Conservation (phyloP, 345 rosid species). For the Melaleuca alternifolia region DNA sequence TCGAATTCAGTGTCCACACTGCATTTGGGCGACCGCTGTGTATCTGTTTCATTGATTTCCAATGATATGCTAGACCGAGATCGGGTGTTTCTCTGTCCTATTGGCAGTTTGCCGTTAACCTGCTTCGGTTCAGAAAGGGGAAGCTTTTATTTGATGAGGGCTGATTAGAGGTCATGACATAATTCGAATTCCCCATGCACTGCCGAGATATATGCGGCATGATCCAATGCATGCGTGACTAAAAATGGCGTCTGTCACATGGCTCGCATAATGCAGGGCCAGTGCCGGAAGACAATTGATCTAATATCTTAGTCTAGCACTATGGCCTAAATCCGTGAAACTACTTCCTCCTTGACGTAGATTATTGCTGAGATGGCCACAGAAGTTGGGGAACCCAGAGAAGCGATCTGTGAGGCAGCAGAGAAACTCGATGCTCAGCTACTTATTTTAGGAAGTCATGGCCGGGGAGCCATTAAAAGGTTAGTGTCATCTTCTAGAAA, state of each 20-base stretch:
- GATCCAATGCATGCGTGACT: neutral
- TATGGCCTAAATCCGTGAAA: neutral
- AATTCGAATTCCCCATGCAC: neutral
- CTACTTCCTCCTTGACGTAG: neutral
- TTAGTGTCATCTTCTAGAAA: neutral
- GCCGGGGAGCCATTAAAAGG: conserved; percentile 37
- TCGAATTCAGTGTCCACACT: neutral
- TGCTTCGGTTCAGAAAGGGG: neutral
- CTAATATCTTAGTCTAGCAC: neutral
- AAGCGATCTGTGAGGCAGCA: conserved; percentile 46
- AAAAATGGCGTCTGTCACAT: neutral
- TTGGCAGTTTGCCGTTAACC: neutral
- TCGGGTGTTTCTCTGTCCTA: neutral
- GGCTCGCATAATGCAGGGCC: neutral
- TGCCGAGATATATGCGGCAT: neutral
- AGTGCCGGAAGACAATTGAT: neutral
- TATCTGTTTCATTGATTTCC: neutral
- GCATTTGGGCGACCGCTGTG: neutral
- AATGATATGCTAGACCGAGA: neutral
- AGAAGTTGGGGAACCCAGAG: conserved; percentile 51
- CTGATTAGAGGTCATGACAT: neutral
- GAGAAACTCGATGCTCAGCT: conserved; percentile 40
- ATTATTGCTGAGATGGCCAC: conserved; percentile 24
- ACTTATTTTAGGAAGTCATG: conserved; percentile 32
- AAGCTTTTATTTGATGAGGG: neutral